Base-by-base conservation (phyloP, 1,284 basidiomycete genomes). In the Cryptococcus sp. region DNA sequence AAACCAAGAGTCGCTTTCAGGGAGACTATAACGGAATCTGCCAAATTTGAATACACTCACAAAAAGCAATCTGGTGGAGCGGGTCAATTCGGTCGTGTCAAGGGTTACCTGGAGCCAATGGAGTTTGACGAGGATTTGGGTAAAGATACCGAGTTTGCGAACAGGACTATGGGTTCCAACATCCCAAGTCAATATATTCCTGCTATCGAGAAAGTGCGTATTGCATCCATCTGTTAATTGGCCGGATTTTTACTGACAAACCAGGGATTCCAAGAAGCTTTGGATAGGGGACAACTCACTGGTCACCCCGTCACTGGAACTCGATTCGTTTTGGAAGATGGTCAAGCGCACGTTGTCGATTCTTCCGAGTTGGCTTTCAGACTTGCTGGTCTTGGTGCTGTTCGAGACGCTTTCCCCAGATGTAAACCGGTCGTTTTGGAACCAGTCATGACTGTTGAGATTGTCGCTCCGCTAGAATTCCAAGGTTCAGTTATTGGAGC, bases 31-130 rank as follows among this genome's bases (percentile, higher is more conserved):
- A 88, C 88, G 1, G 82, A 87, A 63, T 82, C 83, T 37, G 85
- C 88, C 5, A 83, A 87, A 51, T 98, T 98, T 79, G 82, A 83
- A 58, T 97, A 93, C 78, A 93, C 90, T 7, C 96, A 98, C 81
- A 97, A 96, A 84, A 99, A 98, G 80, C 96, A 98, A 78, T 89
- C 88, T 0, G 96, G 96, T 65, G 96, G 96, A 78, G 89, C 93
- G 10, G 96, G 96, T 61, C 95, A 98, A 76, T 99, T 89, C 73
- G 96, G 88, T 62, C 89, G 90, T 67, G 90, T 99, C 58, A 85
- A 89, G 61, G 95, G 95, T 6, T 84, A 84, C 72, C 86, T 98
- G 59, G 93, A 98, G 76, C 92, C 95, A 5, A 92, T 97, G 86
- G 85, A 87, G 69, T 77, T 82, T 47, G 86, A 89, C 68, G 78